Percentiles rank a stretch among this genome's conserved stretches.
Evolutionary conservation across 2,329 filamentous ascomycete species (phyloP).

Genomic region (Diaporthe australafricana): DNA sequence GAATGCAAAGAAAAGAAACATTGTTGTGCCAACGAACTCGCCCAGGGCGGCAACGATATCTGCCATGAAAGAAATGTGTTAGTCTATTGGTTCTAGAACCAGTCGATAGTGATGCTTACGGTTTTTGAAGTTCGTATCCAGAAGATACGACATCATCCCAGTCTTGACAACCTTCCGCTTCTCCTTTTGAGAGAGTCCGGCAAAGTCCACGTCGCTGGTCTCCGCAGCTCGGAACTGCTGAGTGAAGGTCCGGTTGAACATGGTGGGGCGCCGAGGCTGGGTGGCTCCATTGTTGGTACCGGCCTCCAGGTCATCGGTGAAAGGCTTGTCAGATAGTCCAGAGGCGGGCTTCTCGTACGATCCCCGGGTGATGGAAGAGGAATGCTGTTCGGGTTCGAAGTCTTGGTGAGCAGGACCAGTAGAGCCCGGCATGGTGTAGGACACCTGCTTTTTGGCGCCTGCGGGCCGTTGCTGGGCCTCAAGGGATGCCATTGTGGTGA

Average conservation of each 20-base stretch:
- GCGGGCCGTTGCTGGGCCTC: conserved; percentile 6
- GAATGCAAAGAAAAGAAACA: conserved; percentile 57
- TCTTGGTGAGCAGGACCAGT: conserved; percentile 1
- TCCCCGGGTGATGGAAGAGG: neutral
- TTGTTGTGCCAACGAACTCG: conserved; percentile 57
- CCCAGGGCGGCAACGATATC: conserved; percentile 39
- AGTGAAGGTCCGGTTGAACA: conserved; percentile 15
- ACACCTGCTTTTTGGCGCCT: conserved; percentile 9
- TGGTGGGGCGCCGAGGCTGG: neutral
- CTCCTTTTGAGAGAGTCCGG: conserved; percentile 12
- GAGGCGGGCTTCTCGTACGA: neutral
- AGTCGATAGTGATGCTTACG: neutral
- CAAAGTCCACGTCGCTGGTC: neutral
- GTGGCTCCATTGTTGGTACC: neutral
- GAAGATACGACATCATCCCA: conserved; percentile 4
- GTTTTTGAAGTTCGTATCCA: neutral
- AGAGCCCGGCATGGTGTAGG: neutral
- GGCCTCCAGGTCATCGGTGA: conserved; percentile 4
- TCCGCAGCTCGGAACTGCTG: conserved; percentile 15
- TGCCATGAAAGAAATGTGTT: neutral
- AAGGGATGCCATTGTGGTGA: neutral
- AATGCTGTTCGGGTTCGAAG: neutral
- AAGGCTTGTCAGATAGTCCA: neutral
- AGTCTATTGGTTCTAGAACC: neutral
- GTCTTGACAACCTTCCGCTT: conserved; percentile 15